Percentiles rank a stretch among this genome's conserved stretches.
phyloP scores from a whole-genome alignment of 371 early-diverging fungal species.

The Rhizopus sp. region DNA sequence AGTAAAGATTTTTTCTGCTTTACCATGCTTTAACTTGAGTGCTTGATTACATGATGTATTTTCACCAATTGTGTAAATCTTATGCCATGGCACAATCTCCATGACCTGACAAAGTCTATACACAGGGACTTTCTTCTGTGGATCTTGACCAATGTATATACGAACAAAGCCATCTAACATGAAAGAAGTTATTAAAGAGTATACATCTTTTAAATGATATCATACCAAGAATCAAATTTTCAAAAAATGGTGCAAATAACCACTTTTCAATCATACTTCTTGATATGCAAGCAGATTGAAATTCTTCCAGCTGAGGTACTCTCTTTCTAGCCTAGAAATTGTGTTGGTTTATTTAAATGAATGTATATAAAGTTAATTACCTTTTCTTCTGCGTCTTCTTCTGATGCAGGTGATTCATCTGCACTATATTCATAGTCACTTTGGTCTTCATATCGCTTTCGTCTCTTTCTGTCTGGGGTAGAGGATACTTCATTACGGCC shows the following conservation, averaged over 20 bases:
- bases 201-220: not conserved
- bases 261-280: conserved; percentile 72
- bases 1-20: conserved; percentile 63
- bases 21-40: conserved; percentile 67
- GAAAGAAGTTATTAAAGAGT: not conserved
- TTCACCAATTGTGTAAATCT: conserved; percentile 62
- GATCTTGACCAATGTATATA: conserved; percentile 61
- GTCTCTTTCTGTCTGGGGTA: conserved; percentile 40
- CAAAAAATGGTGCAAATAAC: conserved; percentile 74
- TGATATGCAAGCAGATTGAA: conserved; percentile 60
- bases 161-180: conserved; percentile 60
- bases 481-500: conserved; percentile 28
- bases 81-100: conserved; percentile 61
- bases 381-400: conserved; percentile 30
- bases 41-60: conserved; percentile 61
- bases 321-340: conserved; percentile 38
- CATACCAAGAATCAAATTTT: conserved; percentile 60
- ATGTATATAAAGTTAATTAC: not conserved
- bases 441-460: conserved; percentile 35
- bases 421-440: conserved; percentile 43
- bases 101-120: conserved; percentile 69
- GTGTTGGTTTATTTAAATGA: not conserved
- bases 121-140: conserved; percentile 44
- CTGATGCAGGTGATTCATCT: conserved; percentile 31
- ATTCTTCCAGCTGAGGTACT: conserved; percentile 60